Percentiles rank a stretch among this genome's conserved stretches.
Conservation (phyloP, 1,139 yeast species). For the Hansenula sp. region DNA sequence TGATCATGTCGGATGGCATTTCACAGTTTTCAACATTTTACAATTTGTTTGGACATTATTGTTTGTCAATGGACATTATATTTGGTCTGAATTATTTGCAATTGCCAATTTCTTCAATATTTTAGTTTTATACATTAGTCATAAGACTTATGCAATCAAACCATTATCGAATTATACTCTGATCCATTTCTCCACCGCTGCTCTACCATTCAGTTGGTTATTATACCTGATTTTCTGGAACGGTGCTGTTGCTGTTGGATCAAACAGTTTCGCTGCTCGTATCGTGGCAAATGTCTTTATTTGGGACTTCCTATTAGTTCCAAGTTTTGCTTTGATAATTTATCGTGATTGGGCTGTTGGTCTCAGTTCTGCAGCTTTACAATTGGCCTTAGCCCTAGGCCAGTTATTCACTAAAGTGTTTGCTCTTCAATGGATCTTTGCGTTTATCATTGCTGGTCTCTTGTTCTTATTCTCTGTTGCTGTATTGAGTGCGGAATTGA, state of each 20-base stretch:
- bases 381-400: slow-evolving; percentile 64
- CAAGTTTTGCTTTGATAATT: slow-evolving; percentile 50
- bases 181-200: slow-evolving; percentile 61
- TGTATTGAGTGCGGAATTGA: slow-evolving; percentile 34
- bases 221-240: slow-evolving; percentile 76
- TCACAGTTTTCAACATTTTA: slow-evolving; percentile 55
- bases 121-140: slow-evolving; percentile 45
- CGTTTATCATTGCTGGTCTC: slow-evolving; percentile 56
- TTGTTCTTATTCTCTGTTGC: slow-evolving; percentile 46
- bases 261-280: slow-evolving; percentile 49
- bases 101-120: slow-evolving; percentile 55
- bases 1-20: slow-evolving; percentile 52
- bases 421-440: slow-evolving; percentile 85
- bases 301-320: slow-evolving; percentile 75
- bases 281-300: slow-evolving; percentile 67
- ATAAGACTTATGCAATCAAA: slow-evolving; percentile 55
- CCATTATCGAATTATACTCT: slow-evolving; percentile 50
- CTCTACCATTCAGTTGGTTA: slow-evolving; percentile 74
- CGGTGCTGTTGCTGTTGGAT: slow-evolving; percentile 63
- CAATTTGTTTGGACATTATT: slow-evolving; percentile 60
- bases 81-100: slow-evolving; percentile 55
- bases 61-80: slow-evolving; percentile 51
- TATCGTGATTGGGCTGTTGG: slow-evolving; percentile 75
- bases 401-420: slow-evolving; percentile 64
- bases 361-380: slow-evolving; percentile 50